A percentile compares a stretch with the other conserved stretches of the same genome.
phyloP scores from a whole-genome alignment of 1,284 basidiomycete genomes.

The Rhizopogon hawkerae region DNA sequence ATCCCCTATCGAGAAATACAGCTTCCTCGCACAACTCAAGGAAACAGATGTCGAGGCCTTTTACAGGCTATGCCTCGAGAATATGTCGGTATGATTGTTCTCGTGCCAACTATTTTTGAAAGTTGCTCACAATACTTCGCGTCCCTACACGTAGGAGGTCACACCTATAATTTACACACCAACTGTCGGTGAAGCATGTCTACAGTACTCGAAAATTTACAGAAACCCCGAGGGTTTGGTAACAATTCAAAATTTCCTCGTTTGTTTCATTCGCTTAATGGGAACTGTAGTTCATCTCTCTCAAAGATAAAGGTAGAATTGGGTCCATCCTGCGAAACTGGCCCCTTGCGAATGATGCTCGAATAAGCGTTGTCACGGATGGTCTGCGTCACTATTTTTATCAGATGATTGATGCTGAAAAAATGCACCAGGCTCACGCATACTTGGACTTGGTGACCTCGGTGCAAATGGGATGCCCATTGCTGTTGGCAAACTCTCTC shows the following conservation, averaged over 20 bases:
- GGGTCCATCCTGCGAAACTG: conserved; percentile 65
- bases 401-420: conserved; percentile 3
- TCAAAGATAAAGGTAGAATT: conserved; percentile 79
- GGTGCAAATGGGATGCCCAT: conserved; percentile 89
- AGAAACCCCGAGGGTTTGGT: conserved; percentile 73
- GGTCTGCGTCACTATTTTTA: conserved; percentile 35
- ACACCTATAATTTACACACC: conserved; percentile 91
- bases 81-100: conserved; percentile 45
- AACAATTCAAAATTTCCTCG: conserved; percentile 20
- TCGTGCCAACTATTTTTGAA: neutral
- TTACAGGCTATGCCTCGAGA: conserved; percentile 58
- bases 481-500: conserved; percentile 84
- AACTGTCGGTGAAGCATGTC: conserved; percentile 84
- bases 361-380: conserved; percentile 84
- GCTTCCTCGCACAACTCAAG: conserved; percentile 70
- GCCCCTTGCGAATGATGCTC: conserved; percentile 65
- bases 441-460: conserved; percentile 89
- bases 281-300: conserved; percentile 61
- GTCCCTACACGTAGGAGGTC: conserved; percentile 39
- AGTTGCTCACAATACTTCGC: neutral
- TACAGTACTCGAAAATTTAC: conserved; percentile 79
- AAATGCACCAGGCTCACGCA: conserved; percentile 58
- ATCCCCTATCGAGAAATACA: conserved; percentile 72
- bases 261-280: conserved; percentile 4
- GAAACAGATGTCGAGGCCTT: conserved; percentile 66